Percentiles rank a stretch among this genome's conserved stretches.
phyloP scores from a whole-genome alignment of 2,329 filamentous ascomycete species.

The Botrytis squamosa region DNA sequence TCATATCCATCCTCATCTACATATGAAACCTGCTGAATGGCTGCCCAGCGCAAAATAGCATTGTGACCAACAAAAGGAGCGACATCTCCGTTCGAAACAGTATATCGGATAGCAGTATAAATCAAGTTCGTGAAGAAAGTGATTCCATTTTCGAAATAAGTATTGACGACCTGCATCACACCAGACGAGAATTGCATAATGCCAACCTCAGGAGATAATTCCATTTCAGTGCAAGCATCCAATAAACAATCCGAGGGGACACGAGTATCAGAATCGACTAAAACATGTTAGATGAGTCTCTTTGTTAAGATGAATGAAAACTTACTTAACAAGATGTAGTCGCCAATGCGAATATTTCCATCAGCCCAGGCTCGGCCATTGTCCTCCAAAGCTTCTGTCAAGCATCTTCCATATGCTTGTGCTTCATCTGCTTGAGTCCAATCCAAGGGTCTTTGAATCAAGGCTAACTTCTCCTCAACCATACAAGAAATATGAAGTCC shows the following conservation, averaged over 20 bases:
- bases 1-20: conserved; percentile 68
- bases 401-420: conserved; percentile 61
- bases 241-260: conserved; percentile 75
- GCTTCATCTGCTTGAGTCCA: conserved; percentile 71
- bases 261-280: conserved; percentile 73
- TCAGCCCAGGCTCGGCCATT: conserved; percentile 75
- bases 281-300: conserved; percentile 24
- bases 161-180: conserved; percentile 76
- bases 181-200: conserved; percentile 77
- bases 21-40: conserved; percentile 72
- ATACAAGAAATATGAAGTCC: conserved; percentile 65
- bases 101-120: conserved; percentile 74
- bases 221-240: conserved; percentile 79
- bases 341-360: conserved; percentile 81
- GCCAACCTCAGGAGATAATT: conserved; percentile 73
- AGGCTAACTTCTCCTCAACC: conserved; percentile 66
- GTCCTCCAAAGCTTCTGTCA: conserved; percentile 65
- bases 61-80: conserved; percentile 82
- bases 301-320: background rate
- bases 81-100: conserved; percentile 74
- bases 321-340: conserved; percentile 70
- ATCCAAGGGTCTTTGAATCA: conserved; percentile 54
- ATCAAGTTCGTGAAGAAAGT: conserved; percentile 73
- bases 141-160: conserved; percentile 69
- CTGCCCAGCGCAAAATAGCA: conserved; percentile 71